Percentiles rank a stretch among this genome's conserved stretches.
These are phyloP conservation scores for Colletotrichum sansevieriae DNA, from an alignment of 2,329 filamentous ascomycete genomes.

Conservation along the genomic window DNA sequence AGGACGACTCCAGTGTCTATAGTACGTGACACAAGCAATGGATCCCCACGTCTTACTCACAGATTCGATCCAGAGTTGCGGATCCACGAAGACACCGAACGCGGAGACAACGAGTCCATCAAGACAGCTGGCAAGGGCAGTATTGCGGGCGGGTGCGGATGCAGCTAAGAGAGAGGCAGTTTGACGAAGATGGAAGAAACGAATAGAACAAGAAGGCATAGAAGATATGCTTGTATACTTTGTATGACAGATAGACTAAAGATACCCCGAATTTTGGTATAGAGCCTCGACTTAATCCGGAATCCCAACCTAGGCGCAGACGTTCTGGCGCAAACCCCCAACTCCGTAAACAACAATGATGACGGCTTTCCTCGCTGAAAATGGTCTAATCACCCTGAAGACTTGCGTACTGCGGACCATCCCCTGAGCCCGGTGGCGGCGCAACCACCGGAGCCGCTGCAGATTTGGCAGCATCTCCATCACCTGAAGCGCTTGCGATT, in stretches of 20 bases:
- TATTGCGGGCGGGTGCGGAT: slow-evolving; percentile 51
- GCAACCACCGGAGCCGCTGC: slow-evolving; percentile 69
- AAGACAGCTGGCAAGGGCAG: slow-evolving; percentile 67
- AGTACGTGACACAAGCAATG: slow-evolving; percentile 63
- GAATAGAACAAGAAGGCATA: background rate
- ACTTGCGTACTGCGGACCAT: slow-evolving; percentile 84
- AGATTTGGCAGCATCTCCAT: slow-evolving; percentile 13
- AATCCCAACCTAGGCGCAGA: background rate
- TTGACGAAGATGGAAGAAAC: slow-evolving; percentile 14
- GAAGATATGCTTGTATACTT: slow-evolving; percentile 7
- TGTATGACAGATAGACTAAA: slow-evolving; percentile 33
- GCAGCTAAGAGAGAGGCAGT: slow-evolving; percentile 47
- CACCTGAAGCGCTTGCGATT: slow-evolving; percentile 11
- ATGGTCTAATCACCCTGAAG: slow-evolving; percentile 78
- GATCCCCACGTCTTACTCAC: slow-evolving; percentile 1
- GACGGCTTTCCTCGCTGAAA: background rate
- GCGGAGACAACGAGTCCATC: slow-evolving; percentile 92
- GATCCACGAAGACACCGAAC: slow-evolving; percentile 92
- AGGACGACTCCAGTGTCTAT: slow-evolving; percentile 65
- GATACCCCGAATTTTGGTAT: slow-evolving; percentile 39
- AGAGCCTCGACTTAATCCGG: background rate
- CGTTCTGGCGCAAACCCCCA: slow-evolving; percentile 2
- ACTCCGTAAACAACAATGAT: slow-evolving; percentile 28
- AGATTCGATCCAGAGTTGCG: slow-evolving; percentile 72
- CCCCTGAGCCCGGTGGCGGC: slow-evolving; percentile 78